Evolutionary conservation across 2,329 filamentous ascomycete species (phyloP).

Genomic region (Ophiocordyceps camponoti-saundersi): DNA sequence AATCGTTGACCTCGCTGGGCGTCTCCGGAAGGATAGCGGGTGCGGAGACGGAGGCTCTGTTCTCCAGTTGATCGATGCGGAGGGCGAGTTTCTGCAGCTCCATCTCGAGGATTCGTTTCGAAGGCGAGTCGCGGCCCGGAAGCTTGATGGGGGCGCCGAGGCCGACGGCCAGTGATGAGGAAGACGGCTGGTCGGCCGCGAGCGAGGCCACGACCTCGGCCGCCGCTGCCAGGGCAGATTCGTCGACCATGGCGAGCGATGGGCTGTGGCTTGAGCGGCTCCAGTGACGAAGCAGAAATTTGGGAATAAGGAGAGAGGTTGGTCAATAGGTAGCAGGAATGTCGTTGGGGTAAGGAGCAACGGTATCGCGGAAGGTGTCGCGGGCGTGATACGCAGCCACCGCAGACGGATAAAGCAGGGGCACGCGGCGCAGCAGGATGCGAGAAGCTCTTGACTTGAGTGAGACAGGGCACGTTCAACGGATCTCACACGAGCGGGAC

Average conservation of each 20-base stretch:
- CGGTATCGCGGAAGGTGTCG: too few relatives aligned
- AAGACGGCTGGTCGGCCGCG: conserved; percentile 24
- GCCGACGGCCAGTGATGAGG: conserved; percentile 20
- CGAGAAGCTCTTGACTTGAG: background rate
- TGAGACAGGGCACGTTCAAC: background rate
- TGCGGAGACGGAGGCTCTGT: conserved; percentile 46
- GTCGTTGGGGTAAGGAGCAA: background rate
- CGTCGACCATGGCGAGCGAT: conserved; percentile 28
- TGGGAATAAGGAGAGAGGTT: background rate
- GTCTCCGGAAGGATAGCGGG: conserved; percentile 57
- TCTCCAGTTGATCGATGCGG: conserved; percentile 70
- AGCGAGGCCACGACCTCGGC: conserved; percentile 36
- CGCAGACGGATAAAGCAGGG: too few relatives aligned
- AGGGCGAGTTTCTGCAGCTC: conserved; percentile 67
- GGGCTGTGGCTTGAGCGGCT: conserved; percentile 11
- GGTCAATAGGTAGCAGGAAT: background rate
- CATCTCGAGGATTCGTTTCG: conserved; percentile 64
- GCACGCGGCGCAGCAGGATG: background rate
- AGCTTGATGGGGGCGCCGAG: conserved; percentile 42
- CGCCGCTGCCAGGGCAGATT: conserved; percentile 35
- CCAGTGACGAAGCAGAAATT: conserved; percentile 3
- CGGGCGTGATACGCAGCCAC: too few relatives aligned
- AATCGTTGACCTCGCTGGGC: conserved; percentile 57
- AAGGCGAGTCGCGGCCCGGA: conserved; percentile 57
- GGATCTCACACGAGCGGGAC: background rate